phyloP scores from a whole-genome alignment of 805 yeast species.

The Yarrowia alimentaria region DNA sequence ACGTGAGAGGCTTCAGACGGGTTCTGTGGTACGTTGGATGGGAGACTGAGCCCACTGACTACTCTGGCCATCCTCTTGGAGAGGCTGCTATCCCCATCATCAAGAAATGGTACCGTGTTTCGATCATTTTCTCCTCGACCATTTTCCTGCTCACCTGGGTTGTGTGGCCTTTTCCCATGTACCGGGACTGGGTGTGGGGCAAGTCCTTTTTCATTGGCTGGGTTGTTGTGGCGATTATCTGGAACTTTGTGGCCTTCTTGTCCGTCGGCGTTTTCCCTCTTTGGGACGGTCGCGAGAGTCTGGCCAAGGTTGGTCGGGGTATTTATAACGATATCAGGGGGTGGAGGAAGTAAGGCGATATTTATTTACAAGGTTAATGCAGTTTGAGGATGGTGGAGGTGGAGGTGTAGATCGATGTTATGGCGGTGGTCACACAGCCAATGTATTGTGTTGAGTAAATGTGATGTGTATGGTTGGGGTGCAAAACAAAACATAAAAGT shows the following conservation, averaged over 20 bases:
- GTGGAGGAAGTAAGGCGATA: too few species aligned
- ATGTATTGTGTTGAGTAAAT: too few species aligned
- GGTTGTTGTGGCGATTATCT: conserved; percentile 69
- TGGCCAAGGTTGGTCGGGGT: conserved; percentile 18
- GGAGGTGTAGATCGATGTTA: too few species aligned
- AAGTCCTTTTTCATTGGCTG: conserved; percentile 74
- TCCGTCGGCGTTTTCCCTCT: conserved; percentile 45
- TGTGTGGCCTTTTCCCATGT: conserved; percentile 86
- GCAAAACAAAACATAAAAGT: too few species aligned
- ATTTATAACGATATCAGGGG: too few species aligned
- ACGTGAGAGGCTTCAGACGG: conserved; percentile 4
- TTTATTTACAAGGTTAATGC: too few species aligned
- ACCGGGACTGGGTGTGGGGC: conserved; percentile 63
- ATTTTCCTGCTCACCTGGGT: conserved; percentile 56
- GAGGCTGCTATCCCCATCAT: conserved; percentile 27
- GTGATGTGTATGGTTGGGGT: too few species aligned
- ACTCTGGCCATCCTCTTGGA: conserved; percentile 28
- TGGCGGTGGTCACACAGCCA: too few species aligned
- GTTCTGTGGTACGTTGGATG: conserved; percentile 26
- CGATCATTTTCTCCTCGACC: conserved; percentile 22
- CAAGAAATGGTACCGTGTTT: conserved; percentile 28
- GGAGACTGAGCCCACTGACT: conserved; percentile 15
- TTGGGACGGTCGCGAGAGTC: conserved; percentile 44
- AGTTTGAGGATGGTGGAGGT: too few species aligned
- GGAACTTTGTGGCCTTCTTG: conserved; percentile 55